phyloP scores from a whole-genome alignment of 2,329 filamentous ascomycete species.

The Dryadomyces quercivorus region DNA sequence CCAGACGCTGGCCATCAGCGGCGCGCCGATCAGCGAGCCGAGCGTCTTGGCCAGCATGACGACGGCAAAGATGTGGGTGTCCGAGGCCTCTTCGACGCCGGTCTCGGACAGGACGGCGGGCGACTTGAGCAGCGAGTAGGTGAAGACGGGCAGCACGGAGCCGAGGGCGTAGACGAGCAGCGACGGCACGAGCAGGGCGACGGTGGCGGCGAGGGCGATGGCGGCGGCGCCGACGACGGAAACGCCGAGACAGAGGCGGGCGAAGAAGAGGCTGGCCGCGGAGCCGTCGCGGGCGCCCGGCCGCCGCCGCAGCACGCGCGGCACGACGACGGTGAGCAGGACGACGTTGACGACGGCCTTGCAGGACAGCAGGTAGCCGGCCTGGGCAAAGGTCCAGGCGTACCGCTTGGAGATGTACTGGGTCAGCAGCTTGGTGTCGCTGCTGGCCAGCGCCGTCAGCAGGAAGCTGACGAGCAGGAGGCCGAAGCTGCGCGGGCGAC shows the following conservation, averaged over 20 bases:
- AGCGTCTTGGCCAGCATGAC: conserved; percentile 37
- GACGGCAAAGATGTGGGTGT: conserved; percentile 31
- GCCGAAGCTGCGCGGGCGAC: conserved; percentile 27
- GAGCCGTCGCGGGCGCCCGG: background rate
- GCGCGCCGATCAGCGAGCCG: conserved; percentile 33
- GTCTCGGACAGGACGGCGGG: conserved; percentile 17
- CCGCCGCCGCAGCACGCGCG: conserved; percentile 20
- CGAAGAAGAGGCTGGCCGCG: conserved; percentile 20
- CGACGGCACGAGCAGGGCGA: conserved; percentile 29
- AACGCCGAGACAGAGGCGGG: conserved; percentile 23
- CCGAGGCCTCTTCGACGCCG: conserved; percentile 4
- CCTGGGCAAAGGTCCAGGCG: conserved; percentile 30
- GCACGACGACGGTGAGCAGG: conserved; percentile 29
- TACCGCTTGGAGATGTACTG: conserved; percentile 39
- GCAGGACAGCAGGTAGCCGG: conserved; percentile 33
- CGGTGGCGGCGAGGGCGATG: conserved; percentile 25
- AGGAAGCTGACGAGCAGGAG: conserved; percentile 32
- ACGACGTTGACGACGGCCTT: conserved; percentile 37
- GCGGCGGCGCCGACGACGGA: conserved; percentile 29
- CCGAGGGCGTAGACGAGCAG: conserved; percentile 34
- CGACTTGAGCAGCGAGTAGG: conserved; percentile 33
- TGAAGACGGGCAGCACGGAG: conserved; percentile 36
- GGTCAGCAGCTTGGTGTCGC: conserved; percentile 36
- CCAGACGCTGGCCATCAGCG: conserved; percentile 34
- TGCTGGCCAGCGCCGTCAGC: conserved; percentile 35